These are phyloP conservation scores for Hanseniaspora osmophila DNA, from an alignment of 805 yeast genomes.

Conservation along the genomic window DNA sequence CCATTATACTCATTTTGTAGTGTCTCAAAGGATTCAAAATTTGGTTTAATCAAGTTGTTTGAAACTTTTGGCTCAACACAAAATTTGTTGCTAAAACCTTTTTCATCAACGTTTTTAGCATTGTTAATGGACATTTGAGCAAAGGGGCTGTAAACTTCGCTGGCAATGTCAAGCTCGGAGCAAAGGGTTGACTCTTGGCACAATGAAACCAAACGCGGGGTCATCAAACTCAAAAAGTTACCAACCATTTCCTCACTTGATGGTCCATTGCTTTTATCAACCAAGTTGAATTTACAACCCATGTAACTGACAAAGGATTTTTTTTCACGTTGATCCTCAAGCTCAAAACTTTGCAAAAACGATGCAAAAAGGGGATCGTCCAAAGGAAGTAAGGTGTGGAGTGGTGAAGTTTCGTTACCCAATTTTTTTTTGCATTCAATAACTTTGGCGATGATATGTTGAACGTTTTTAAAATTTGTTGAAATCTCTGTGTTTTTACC, in stretches of 20 bases:
- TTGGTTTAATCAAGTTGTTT: constrained; percentile 68
- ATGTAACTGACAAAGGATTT: background rate
- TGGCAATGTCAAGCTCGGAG: too few relatives aligned
- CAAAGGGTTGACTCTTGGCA: too few relatives aligned
- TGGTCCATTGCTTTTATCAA: background rate
- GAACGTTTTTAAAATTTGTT: background rate
- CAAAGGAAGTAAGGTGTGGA: constrained; percentile 71
- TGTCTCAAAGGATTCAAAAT: constrained; percentile 44
- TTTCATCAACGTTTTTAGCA: background rate
- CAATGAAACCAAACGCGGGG: too few relatives aligned
- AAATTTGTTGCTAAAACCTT: background rate
- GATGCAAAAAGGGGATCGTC: constrained; percentile 56
- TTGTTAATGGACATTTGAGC: too few relatives aligned
- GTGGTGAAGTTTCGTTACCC: constrained; percentile 64
- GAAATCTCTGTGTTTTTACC: background rate
- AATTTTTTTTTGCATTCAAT: constrained; percentile 48
- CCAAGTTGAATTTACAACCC: background rate
- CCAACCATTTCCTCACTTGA: too few relatives aligned
- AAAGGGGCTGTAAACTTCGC: too few relatives aligned
- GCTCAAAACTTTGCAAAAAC: background rate
- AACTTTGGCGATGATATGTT: constrained; percentile 51
- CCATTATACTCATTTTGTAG: constrained; percentile 34
- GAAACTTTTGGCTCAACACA: constrained; percentile 63
- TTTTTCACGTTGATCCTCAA: background rate
- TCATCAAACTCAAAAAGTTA: too few relatives aligned